Conservation (phyloP, 768 basidiomycete species). For the Mycena polygramma region DNA sequence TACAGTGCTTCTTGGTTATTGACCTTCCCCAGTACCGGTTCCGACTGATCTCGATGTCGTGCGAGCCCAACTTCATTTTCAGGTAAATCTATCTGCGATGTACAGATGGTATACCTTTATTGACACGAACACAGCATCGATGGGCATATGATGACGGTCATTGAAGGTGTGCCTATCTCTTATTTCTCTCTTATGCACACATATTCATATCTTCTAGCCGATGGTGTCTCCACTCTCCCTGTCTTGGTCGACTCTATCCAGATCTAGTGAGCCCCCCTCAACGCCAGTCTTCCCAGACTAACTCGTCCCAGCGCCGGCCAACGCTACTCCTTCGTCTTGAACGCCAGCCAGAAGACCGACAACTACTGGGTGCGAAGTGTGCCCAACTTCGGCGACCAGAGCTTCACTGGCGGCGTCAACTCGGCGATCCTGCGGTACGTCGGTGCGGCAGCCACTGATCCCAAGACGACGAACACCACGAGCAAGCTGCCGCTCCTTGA, state of each 20-base stretch:
- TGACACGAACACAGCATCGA: too few relatives aligned
- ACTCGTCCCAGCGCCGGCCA: conserved; percentile 42
- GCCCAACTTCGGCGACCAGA: conserved; percentile 38
- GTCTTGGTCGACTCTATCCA: conserved; percentile 39
- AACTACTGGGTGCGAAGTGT: conserved; percentile 60
- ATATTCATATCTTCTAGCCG: conserved; percentile 51
- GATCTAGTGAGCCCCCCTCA: conserved; percentile 16
- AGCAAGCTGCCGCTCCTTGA: conserved; percentile 47
- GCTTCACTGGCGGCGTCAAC: conserved; percentile 49
- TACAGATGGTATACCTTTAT: too few relatives aligned
- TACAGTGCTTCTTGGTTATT: conserved; percentile 24
- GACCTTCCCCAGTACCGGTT: conserved; percentile 18
- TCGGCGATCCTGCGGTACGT: conserved; percentile 56
- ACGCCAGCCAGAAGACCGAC: conserved; percentile 54
- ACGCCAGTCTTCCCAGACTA: background rate
- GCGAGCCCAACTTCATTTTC: conserved; percentile 31
- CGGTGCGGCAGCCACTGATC: conserved; percentile 48
- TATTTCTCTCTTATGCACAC: conserved; percentile 37
- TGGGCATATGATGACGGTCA: background rate
- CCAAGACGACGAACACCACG: conserved; percentile 37
- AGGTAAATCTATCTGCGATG: conserved; percentile 8
- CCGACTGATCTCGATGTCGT: conserved; percentile 22
- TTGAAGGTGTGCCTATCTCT: conserved; percentile 13
- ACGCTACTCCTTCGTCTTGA: conserved; percentile 53
- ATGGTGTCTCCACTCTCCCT: conserved; percentile 46